Conservation (phyloP, 441 rosid species). For the Bruguiera hainesii region DNA sequence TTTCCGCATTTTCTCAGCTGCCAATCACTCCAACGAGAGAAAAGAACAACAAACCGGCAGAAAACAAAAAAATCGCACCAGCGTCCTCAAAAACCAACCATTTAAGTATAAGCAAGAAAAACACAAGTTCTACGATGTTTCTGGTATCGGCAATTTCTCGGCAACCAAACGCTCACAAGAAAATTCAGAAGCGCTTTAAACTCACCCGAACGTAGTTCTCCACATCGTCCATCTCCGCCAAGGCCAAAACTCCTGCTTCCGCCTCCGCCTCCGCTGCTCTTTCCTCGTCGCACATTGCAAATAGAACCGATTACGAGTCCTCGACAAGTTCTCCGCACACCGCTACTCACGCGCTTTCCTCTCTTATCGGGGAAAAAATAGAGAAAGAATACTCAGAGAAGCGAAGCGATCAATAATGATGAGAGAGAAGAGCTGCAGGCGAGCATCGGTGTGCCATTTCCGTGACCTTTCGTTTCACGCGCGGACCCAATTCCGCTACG, state of each 20-base stretch:
- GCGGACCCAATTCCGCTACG: constrained; percentile 64
- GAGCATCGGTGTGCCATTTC: constrained; percentile 31
- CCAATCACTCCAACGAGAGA: constrained; percentile 11
- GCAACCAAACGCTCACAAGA: background rate
- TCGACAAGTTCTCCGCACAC: background rate
- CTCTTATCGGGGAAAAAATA: background rate
- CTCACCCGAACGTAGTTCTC: constrained; percentile 56
- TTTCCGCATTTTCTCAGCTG: constrained; percentile 15
- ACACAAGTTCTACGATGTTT: too few relatives aligned
- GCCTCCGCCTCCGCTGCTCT: background rate
- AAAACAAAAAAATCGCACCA: too few relatives aligned
- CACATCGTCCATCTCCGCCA: constrained; percentile 51
- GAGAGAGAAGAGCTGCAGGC: background rate
- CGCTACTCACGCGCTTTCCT: too few relatives aligned
- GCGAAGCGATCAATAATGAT: background rate
- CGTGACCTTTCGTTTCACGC: constrained; percentile 45
- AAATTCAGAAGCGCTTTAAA: background rate
- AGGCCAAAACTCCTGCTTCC: constrained; percentile 5
- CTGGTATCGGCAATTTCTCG: background rate
- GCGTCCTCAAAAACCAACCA: background rate
- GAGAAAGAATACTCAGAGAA: background rate
- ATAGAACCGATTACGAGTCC: too few relatives aligned
- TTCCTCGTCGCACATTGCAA: constrained; percentile 39
- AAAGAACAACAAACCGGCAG: background rate
- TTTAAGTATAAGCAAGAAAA: background rate